These are phyloP conservation scores for Artemisia annua DNA, from an alignment of 129 eudicot species.

Conservation along the genomic window DNA sequence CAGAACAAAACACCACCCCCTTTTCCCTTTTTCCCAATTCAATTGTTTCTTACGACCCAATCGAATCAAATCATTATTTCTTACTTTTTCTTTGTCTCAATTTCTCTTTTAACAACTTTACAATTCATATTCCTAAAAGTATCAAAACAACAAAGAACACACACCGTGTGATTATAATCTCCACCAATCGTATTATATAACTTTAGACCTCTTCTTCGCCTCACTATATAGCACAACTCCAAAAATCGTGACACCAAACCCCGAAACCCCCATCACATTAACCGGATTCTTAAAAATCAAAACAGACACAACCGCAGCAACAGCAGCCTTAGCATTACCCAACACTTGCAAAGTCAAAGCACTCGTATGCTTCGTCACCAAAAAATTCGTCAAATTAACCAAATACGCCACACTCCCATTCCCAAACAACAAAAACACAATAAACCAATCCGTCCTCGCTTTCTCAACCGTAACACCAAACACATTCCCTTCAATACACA, in stretches of 20 bases:
- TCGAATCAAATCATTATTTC: conserved; percentile 33
- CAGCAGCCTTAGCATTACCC: conserved; percentile 83
- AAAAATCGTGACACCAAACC: conserved; percentile 72
- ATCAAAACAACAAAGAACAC: conserved; percentile 30
- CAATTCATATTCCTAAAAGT: conserved; percentile 27
- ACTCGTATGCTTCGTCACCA: conserved; percentile 81
- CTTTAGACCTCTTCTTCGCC: conserved; percentile 72
- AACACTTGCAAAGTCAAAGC: conserved; percentile 78
- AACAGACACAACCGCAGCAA: conserved; percentile 76
- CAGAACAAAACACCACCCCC: conserved; percentile 24
- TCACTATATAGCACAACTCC: conserved; percentile 90
- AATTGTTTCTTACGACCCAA: conserved; percentile 51
- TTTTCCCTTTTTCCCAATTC: conserved; percentile 15
- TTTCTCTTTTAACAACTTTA: conserved; percentile 20
- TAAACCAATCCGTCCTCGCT: conserved; percentile 53
- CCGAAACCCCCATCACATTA: conserved; percentile 76
- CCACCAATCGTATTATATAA: conserved; percentile 59
- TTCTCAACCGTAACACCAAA: conserved; percentile 49
- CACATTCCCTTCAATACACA: conserved; percentile 81
- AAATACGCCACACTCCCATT: conserved; percentile 83
- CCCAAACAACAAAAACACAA: conserved; percentile 58
- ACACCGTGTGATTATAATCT: conserved; percentile 30
- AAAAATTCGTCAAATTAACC: conserved; percentile 70
- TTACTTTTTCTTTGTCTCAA: conserved; percentile 34
- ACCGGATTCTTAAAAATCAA: conserved; percentile 84